Conservation (phyloP, 106 monocot species). For the Amphibolis antarctica region DNA sequence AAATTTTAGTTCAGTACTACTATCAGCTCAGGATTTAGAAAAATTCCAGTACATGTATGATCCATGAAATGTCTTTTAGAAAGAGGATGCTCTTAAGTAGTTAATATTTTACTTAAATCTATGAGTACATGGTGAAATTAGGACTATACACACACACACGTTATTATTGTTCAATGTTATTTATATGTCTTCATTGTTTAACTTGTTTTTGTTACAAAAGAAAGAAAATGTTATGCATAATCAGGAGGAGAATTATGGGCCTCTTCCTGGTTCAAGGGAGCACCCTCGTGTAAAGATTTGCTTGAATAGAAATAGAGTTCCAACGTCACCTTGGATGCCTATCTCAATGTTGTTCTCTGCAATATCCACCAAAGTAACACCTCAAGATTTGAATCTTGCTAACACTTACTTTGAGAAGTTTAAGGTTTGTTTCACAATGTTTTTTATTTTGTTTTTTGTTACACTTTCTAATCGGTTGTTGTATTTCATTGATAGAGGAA, state of each 20-base stretch:
- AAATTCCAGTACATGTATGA: not conserved
- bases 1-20: not conserved
- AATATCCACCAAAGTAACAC: constrained; percentile 7
- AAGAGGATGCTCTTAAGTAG: not conserved
- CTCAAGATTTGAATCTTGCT: constrained; percentile 7
- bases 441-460: not conserved
- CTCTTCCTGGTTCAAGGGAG: constrained; percentile 5
- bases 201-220: constrained; percentile 1
- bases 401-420: constrained; percentile 8
- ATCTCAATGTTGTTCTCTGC: constrained; percentile 15
- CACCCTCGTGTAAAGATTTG: constrained; percentile 1
- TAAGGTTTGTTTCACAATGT: constrained; percentile 5
- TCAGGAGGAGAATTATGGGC: constrained; percentile 1
- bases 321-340: constrained; percentile 16
- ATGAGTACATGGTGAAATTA: too few relatives aligned
- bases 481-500: constrained; percentile 30
- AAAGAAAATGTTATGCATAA: not conserved
- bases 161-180: too few relatives aligned
- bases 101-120: too few relatives aligned
- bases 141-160: too few relatives aligned
- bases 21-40: not conserved
- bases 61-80: not conserved
- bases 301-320: not conserved
- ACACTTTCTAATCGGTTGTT: not conserved
- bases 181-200: constrained; percentile 1